phyloP scores from a whole-genome alignment of 768 basidiomycete species.

The Kwoniella sp. region DNA sequence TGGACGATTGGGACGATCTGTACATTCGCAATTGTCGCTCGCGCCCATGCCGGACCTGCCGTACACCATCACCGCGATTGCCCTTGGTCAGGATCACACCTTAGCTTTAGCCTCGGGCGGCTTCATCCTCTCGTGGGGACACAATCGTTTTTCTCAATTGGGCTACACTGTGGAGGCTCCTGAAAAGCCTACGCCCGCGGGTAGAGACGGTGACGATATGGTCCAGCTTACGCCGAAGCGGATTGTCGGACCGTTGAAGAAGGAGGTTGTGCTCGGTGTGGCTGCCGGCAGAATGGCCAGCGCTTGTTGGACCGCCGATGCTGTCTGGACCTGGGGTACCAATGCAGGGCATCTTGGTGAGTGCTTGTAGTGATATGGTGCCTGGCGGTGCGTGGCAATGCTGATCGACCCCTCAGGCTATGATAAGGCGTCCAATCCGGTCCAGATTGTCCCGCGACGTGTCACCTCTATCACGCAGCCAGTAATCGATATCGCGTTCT shows the following conservation, averaged over 20 bases:
- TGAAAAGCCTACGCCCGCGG: slow-evolving; percentile 19
- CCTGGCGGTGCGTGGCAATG: background rate
- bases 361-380: background rate
- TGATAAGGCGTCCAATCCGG: slow-evolving; percentile 65
- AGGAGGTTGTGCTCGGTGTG: slow-evolving; percentile 71
- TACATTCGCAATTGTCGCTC: slow-evolving; percentile 74
- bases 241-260: slow-evolving; percentile 69
- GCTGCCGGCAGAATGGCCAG: slow-evolving; percentile 83
- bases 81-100: slow-evolving; percentile 91
- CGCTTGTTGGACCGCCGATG: slow-evolving; percentile 72
- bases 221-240: slow-evolving; percentile 73
- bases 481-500: slow-evolving; percentile 61
- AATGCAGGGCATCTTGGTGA: slow-evolving; percentile 86
- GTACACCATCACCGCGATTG: slow-evolving; percentile 62
- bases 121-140: slow-evolving; percentile 83
- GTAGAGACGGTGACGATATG: slow-evolving; percentile 59
- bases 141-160: slow-evolving; percentile 82
- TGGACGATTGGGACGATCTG: slow-evolving; percentile 74
- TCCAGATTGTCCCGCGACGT: slow-evolving; percentile 71
- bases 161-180: slow-evolving; percentile 72
- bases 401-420: slow-evolving; percentile 58
- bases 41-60: slow-evolving; percentile 60
- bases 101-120: slow-evolving; percentile 74
- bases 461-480: slow-evolving; percentile 71
- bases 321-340: slow-evolving; percentile 69